Percentiles rank a stretch among this genome's conserved stretches.
Conservation (phyloP, 2,329 filamentous ascomycete species). For the Ceratocystis eucalypticola region DNA sequence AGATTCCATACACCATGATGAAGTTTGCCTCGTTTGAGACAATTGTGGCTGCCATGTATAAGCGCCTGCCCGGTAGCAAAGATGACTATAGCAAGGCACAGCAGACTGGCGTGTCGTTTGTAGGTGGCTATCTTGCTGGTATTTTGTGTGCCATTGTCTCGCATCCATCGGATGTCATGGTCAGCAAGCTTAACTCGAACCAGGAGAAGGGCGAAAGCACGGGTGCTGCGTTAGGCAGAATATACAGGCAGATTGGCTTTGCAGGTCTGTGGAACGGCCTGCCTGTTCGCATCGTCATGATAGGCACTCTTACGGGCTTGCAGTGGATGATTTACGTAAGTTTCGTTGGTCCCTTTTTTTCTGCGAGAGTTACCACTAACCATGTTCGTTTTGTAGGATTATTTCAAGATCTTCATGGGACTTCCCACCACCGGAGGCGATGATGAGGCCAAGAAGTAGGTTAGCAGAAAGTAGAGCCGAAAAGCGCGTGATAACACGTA, state of each 20-base stretch:
- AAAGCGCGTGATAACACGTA: background rate
- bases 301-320: constrained; percentile 64
- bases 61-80: constrained; percentile 60
- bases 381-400: constrained; percentile 39
- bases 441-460: constrained; percentile 34
- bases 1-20: constrained; percentile 87
- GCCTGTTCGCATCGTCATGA: constrained; percentile 77
- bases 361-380: constrained; percentile 20
- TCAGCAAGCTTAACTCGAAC: constrained; percentile 77
- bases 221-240: constrained; percentile 59
- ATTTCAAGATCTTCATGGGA: constrained; percentile 83
- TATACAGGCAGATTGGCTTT: constrained; percentile 82
- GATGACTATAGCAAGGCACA: constrained; percentile 65
- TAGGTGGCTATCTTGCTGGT: constrained; percentile 72
- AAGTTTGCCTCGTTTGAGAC: constrained; percentile 91
- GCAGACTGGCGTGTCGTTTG: constrained; percentile 77
- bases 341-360: constrained; percentile 17
- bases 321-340: constrained; percentile 87
- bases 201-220: constrained; percentile 65
- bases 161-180: constrained; percentile 77
- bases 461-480: background rate
- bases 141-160: constrained; percentile 76
- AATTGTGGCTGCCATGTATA: constrained; percentile 76
- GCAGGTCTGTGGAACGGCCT: constrained; percentile 82
- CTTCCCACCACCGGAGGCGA: constrained; percentile 68